Conservation (phyloP, 2,329 filamentous ascomycete species). For the Xylaria digitata region DNA sequence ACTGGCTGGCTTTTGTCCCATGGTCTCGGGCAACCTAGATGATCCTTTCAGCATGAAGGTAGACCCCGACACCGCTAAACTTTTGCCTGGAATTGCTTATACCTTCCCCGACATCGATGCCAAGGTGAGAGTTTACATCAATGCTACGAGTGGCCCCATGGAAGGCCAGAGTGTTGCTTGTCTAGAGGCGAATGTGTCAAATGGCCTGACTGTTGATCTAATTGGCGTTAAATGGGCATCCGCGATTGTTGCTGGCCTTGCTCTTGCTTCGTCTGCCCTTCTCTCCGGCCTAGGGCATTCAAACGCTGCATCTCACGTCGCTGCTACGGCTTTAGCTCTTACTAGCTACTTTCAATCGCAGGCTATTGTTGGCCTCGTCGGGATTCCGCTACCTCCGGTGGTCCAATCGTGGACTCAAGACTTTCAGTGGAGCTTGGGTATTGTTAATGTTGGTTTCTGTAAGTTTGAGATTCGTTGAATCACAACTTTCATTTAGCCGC, state of each 20-base stretch:
- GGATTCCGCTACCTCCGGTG: constrained; percentile 84
- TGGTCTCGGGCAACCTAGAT: constrained; percentile 73
- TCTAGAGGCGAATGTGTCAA: constrained; percentile 87
- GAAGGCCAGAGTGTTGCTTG: constrained; percentile 77
- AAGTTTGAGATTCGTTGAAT: constrained; percentile 34
- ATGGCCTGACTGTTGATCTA: constrained; percentile 91
- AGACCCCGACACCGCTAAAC: constrained; percentile 62
- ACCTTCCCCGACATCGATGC: constrained; percentile 92
- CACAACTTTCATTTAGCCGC: not conserved
- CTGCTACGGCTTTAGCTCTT: constrained; percentile 91
- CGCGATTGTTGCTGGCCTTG: constrained; percentile 86
- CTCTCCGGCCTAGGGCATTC: constrained; percentile 91
- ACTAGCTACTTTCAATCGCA: constrained; percentile 96
- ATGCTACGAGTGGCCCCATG: constrained; percentile 66
- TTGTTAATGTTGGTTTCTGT: constrained; percentile 82
- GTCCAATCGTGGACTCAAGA: constrained; percentile 96
- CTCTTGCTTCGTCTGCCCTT: constrained; percentile 84
- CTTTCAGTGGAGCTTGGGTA: constrained; percentile 98
- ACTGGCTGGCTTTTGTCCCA: constrained; percentile 80
- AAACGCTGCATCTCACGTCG: constrained; percentile 94
- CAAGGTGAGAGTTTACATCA: constrained; percentile 84
- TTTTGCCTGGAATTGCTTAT: constrained; percentile 87
- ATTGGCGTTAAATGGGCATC: constrained; percentile 90
- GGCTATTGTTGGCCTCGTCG: constrained; percentile 87
- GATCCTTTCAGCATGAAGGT: constrained; percentile 72